A percentile compares a stretch with the other conserved stretches of the same genome.
Conservation (phyloP, 1,284 basidiomycete species). For the Hypsizygus ulmarius region DNA sequence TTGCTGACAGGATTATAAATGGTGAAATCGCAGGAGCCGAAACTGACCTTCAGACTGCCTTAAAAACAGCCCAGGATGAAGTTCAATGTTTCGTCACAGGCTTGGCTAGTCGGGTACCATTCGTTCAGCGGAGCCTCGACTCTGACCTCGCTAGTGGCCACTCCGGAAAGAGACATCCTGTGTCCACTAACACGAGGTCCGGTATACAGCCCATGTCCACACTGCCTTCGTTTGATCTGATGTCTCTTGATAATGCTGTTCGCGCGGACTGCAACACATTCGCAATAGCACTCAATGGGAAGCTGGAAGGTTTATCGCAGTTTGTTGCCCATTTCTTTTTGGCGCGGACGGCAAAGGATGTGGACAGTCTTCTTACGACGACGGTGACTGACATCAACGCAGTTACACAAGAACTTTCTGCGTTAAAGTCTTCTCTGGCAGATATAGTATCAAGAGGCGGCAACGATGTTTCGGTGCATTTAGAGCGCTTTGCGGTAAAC, state of each 20-base stretch:
- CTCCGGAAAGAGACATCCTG: slow-evolving; percentile 35
- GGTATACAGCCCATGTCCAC: slow-evolving; percentile 29
- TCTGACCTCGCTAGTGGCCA: slow-evolving; percentile 15
- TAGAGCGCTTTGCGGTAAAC: slow-evolving; percentile 35
- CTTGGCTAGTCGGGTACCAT: slow-evolving; percentile 49
- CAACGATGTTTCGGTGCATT: slow-evolving; percentile 26
- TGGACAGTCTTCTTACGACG: slow-evolving; percentile 45
- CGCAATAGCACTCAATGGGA: slow-evolving; percentile 58
- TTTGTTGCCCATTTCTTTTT: slow-evolving; percentile 48
- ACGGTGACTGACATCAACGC: slow-evolving; percentile 37
- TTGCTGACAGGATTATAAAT: slow-evolving; percentile 32
- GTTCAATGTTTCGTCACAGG: slow-evolving; percentile 46
- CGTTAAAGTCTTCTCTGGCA: slow-evolving; percentile 31
- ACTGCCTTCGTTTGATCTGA: slow-evolving; percentile 57
- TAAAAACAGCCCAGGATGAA: slow-evolving; percentile 36
- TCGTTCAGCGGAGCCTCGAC: slow-evolving; percentile 40
- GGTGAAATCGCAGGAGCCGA: slow-evolving; percentile 30
- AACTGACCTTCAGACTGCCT: slow-evolving; percentile 32
- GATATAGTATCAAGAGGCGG: slow-evolving; percentile 7
- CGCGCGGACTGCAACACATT: slow-evolving; percentile 70
- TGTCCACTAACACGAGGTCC: slow-evolving; percentile 34
- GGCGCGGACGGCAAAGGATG: slow-evolving; percentile 48
- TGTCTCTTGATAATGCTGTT: slow-evolving; percentile 62
- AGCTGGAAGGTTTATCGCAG: slow-evolving; percentile 47
- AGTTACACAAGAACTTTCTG: slow-evolving; percentile 37